Base-by-base conservation (phyloP, 23 red algal species). In the Cyanidioschyzon merolae region DNA sequence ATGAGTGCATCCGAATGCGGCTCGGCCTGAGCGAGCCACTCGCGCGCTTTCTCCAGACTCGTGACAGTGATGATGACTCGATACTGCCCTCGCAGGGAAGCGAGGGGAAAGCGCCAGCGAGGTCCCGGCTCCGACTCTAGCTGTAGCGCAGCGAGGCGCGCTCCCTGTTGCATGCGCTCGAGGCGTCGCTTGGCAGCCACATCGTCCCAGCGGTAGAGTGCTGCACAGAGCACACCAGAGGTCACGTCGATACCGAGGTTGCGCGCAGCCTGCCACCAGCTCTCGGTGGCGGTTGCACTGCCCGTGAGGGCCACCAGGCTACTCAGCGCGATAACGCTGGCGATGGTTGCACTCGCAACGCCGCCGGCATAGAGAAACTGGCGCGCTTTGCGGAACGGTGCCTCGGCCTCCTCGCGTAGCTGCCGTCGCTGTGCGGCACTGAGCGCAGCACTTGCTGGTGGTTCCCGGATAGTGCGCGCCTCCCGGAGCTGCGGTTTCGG, bases 311-410 rank as follows among this genome's bases (percentile, higher is more conserved):
- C 92, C 1, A 57, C 54, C 25, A 88, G 35, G 1, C 76, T 80
- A 34, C 86, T 81, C 34, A 96, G 45, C 1, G 92, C 74, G 67
- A 96, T 74, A 35, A 90, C 87, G 0, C 80, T 82, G 35, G 86
- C 92, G 26, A 96, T 83, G 37, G 39, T 74, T 50, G 87, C 86
- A 37, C 86, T 88, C 38, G 75, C 45, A 21, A 63, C 81, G 3
- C 86, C 80, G 29, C 77, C 92, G 37, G 37, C 79, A 50, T 90
- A 96, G 15, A 96, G 59, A 74, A 90, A 90, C 83, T 87, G 75
- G 34, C 92, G 78, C 31, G 78, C 84, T 58, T 96, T 96, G 76
- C 92, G 79, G 58, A 96, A 96, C 29, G 92, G 92, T 30, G 92
- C 92, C 68, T 96, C 87, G 39, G 79, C 82, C 74, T 96, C 92